Evolutionary conservation across 2,329 filamentous ascomycete genomes (phyloP).

Genomic region (Cladophialophora psammophila): DNA sequence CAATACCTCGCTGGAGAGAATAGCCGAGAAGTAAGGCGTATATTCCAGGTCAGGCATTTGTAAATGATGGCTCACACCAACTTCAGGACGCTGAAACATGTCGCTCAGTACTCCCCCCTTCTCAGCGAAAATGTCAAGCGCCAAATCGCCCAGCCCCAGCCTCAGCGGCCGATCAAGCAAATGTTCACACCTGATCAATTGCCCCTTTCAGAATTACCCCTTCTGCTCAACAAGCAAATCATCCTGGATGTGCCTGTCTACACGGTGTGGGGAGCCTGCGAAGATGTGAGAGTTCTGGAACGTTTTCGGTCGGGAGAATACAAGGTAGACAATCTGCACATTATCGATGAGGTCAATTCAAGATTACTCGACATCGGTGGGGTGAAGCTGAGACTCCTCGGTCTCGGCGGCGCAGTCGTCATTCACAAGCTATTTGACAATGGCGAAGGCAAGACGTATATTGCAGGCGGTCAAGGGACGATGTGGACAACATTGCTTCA

Average conservation of each 20-base stretch:
- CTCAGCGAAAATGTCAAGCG: conserved; percentile 78
- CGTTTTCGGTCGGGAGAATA: conserved; percentile 98
- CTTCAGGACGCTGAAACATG: conserved; percentile 89
- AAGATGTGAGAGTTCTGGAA: conserved; percentile 96
- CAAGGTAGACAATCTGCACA: conserved; percentile 95
- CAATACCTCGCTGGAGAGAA: conserved; percentile 90
- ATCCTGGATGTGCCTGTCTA: conserved; percentile 97
- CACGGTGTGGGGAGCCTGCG: conserved; percentile 98
- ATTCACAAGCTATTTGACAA: conserved; percentile 99
- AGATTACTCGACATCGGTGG: conserved; percentile 93
- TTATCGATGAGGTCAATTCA: conserved; percentile 97
- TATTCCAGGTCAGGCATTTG: neutral
- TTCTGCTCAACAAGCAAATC: conserved; percentile 85
- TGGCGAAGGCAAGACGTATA: conserved; percentile 95
- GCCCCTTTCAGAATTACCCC: conserved; percentile 88
- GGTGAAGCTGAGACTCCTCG: conserved; percentile 92
- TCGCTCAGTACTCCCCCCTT: conserved; percentile 96
- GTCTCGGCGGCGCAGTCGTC: conserved; percentile 92
- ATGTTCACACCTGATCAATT: conserved; percentile 82
- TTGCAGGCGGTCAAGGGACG: conserved; percentile 95
- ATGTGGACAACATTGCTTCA: conserved; percentile 99
- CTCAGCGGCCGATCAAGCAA: conserved; percentile 73
- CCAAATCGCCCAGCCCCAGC: conserved; percentile 71
- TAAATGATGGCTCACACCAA: conserved; percentile 29
- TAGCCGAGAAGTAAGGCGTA: conserved; percentile 89